Evolutionary conservation across 805 yeast species (phyloP).

Genomic region (Maudiozyma serrabonitensis): DNA sequence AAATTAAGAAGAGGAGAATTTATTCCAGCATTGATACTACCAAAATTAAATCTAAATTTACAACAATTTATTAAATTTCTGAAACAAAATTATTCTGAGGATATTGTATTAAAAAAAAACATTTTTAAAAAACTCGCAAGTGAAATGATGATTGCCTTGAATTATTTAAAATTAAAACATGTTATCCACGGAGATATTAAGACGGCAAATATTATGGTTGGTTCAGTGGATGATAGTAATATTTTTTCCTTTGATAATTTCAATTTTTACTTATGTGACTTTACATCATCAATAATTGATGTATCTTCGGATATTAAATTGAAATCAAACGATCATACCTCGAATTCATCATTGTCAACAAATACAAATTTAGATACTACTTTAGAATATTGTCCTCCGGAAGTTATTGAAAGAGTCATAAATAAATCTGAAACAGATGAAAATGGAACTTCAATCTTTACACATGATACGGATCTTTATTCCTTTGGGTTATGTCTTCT

Average conservation of each 20-base stretch:
- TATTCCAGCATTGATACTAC: conserved; percentile 11
- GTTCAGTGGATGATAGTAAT: neutral
- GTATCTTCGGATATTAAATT: neutral
- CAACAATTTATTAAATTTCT: conserved; percentile 6
- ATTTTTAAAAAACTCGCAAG: conserved; percentile 9
- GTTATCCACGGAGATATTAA: conserved; percentile 18
- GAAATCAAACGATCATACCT: neutral
- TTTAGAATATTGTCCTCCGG: conserved; percentile 17
- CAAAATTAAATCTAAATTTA: conserved; percentile 6
- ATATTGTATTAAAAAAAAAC: neutral
- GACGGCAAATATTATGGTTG: conserved; percentile 13
- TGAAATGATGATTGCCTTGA: conserved; percentile 7
- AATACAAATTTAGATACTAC: conserved; percentile 9
- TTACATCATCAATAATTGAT: conserved; percentile 9
- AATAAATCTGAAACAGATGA: neutral
- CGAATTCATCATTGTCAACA: neutral
- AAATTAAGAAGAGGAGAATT: conserved; percentile 3
- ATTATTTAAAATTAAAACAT: conserved; percentile 4
- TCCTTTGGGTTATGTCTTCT: conserved; percentile 13
- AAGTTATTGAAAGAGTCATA: conserved; percentile 2
- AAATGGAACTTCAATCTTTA: neutral
- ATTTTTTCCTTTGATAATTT: neutral
- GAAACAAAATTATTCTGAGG: neutral
- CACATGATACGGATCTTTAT: conserved; percentile 11
- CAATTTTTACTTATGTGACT: conserved; percentile 12